Evolutionary conservation across 2,329 filamentous ascomycete genomes (phyloP), one percentile per base, ranked within the genome.

Genomic region (Fusarium protoensiforme): DNA sequence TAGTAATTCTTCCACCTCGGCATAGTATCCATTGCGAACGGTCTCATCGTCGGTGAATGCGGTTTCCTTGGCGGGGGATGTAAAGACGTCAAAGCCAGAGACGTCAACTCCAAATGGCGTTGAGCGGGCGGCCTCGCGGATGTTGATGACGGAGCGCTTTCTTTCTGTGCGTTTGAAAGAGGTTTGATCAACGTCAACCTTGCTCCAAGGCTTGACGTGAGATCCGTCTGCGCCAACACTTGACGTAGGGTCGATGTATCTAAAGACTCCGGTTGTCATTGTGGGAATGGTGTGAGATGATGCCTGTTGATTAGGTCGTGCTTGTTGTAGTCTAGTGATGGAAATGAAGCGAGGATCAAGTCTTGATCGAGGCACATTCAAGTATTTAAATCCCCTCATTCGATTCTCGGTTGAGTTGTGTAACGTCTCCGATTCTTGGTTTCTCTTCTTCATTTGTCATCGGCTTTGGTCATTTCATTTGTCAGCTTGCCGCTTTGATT

Each of bases 21-120:
- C 77, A 77, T 93, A 93, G 81, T 93, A 93, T 0, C 81, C 83
- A 1, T 79, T 75, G 39, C 90, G 85, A 9, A 93, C 86, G 14
- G 86, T 84, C 0, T 75, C 78, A 18, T 92, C 89, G 63, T 91
- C 87, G 1, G 82, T 84, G 77, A 92, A 92, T 0, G 79, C 71
- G 61, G 86, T 88, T 70, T 91, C 88, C 9, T 82, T 80, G 0
- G 90, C 84, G 0, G 77, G 76, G 1, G 68, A 64, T 8, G 71
- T 65, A 31, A 78, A 78, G 10, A 78, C 70, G 11, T 74, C 77
- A 11, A 78, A 78, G 4, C 76, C 77, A 13, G 77, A 77, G 6
- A 77, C 36, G 18, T 78, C 77, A 10, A 74, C 71, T 8, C 75
- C 77, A 1, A 78, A 78, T 5, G 62, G 31, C 0, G 60, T 74